Conservation (phyloP, 495 filamentous ascomycete species). For the Neohortaea acidophila region DNA sequence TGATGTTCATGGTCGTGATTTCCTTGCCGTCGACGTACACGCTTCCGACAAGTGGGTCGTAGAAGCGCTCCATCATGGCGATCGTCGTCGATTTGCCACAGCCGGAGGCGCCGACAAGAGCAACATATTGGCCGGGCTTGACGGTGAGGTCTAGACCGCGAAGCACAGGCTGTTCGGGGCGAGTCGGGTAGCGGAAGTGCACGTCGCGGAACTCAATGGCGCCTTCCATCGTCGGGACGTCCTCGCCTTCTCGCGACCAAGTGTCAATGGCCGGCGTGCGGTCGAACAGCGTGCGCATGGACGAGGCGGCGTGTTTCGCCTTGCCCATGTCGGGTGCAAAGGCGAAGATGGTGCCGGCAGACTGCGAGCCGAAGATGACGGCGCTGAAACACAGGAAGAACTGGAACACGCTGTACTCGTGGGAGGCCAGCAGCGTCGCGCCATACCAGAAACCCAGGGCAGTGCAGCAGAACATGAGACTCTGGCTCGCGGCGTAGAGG, state of each 20-base stretch:
- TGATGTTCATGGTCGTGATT: constrained; percentile 59
- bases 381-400: constrained; percentile 77
- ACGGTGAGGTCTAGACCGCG: constrained; percentile 36
- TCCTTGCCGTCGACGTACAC: constrained; percentile 61
- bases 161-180: constrained; percentile 43
- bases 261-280: constrained; percentile 61
- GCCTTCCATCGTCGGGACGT: constrained; percentile 43
- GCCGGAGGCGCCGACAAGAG: constrained; percentile 45
- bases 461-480: constrained; percentile 62
- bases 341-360: constrained; percentile 74
- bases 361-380: constrained; percentile 69
- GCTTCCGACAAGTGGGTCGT: constrained; percentile 57
- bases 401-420: constrained; percentile 57
- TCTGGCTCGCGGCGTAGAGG: constrained; percentile 68
- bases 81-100: constrained; percentile 50
- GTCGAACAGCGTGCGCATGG: constrained; percentile 67
- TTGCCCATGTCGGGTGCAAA: constrained; percentile 82
- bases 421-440: constrained; percentile 55
- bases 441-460: constrained; percentile 95
- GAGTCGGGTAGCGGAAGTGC: constrained; percentile 51
- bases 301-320: constrained; percentile 60
- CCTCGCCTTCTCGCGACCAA: constrained; percentile 62
- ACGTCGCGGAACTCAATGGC: constrained; percentile 32
- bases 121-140: constrained; percentile 41
- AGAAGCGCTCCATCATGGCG: constrained; percentile 44